phyloP scores from a whole-genome alignment of 108 stramenopile genomes.

The Halocafeteria seosinensis region DNA sequence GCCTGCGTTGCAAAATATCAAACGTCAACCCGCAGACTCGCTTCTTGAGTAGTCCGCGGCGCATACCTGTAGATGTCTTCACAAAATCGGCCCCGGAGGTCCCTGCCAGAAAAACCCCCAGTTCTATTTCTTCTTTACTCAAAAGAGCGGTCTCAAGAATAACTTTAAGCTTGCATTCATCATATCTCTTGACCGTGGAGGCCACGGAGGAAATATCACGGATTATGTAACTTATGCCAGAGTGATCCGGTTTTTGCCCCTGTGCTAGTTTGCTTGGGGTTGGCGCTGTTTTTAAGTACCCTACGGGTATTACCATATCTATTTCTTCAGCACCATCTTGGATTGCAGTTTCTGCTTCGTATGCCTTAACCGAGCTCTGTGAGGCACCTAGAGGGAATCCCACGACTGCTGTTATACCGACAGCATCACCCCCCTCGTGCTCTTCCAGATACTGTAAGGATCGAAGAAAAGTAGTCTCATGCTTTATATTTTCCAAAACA shows the following conservation, averaged over 20 bases:
- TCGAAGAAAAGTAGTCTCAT: too few relatives aligned
- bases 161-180: slow-evolving; percentile 3
- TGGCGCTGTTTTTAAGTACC: slow-evolving; percentile 3
- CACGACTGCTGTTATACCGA: slow-evolving; percentile 6
- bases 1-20: too few relatives aligned
- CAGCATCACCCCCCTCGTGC: background rate
- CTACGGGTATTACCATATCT: slow-evolving; percentile 15
- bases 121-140: slow-evolving; percentile 9
- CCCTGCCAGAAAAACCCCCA: background rate
- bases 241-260: too few relatives aligned
- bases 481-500: too few relatives aligned
- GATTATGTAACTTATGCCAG: too few relatives aligned
- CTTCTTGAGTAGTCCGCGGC: too few relatives aligned
- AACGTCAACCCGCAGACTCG: too few relatives aligned
- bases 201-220: slow-evolving; percentile 8
- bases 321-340: slow-evolving; percentile 12
- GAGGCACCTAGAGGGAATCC: slow-evolving; percentile 15
- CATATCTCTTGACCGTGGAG: background rate
- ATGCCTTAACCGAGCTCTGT: background rate
- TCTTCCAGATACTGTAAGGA: too few relatives aligned
- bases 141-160: slow-evolving; percentile 17
- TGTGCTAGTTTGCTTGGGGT: background rate
- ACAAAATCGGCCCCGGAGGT: slow-evolving; percentile 7
- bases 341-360: slow-evolving; percentile 9
- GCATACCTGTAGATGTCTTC: slow-evolving; percentile 21